A percentile compares a stretch with the other conserved stretches of the same genome.
These are phyloP conservation scores for Paramecium caudatum DNA, from an alignment of 73 alveolate species.

Conservation along the genomic window DNA sequence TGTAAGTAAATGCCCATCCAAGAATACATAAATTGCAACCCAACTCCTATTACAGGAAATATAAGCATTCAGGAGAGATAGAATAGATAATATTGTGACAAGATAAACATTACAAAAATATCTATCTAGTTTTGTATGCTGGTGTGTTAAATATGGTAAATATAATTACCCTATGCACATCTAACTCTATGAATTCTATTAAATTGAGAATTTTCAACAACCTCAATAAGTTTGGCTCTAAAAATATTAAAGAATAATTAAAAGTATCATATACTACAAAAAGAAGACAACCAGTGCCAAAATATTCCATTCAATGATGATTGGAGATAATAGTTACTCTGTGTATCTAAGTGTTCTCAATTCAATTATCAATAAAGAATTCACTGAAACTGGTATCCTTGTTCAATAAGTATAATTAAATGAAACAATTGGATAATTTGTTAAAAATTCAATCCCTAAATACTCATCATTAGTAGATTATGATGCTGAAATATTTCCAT, in stretches of 20 bases:
- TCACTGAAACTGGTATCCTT: conserved; percentile 2
- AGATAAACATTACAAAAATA: not conserved
- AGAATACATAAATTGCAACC: conserved; percentile 27
- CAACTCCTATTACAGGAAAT: not conserved
- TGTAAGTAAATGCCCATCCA: conserved; percentile 39
- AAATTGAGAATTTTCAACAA: conserved; percentile 10
- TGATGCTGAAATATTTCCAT: conserved; percentile 22
- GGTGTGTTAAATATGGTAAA: conserved; percentile 57
- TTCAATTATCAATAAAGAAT: not conserved
- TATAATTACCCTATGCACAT: conserved; percentile 17
- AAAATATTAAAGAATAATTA: conserved; percentile 12
- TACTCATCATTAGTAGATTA: conserved; percentile 17
- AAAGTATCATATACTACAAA: conserved; percentile 37
- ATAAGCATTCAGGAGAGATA: conserved; percentile 53
- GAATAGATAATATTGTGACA: not conserved
- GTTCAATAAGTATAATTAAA: conserved; percentile 8
- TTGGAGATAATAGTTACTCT: conserved; percentile 21
- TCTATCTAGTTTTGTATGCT: conserved; percentile 3
- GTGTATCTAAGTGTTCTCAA: conserved; percentile 13
- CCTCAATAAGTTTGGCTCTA: conserved; percentile 39
- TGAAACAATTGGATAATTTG: conserved; percentile 3
- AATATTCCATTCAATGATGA: conserved; percentile 24
- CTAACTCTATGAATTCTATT: conserved; percentile 15
- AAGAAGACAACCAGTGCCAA: conserved; percentile 38
- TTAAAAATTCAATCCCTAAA: not conserved